Percentiles rank a stretch among this genome's conserved stretches.
Evolutionary conservation across 495 filamentous ascomycete species (phyloP).

Genomic region (Aspergillus coremiiformis): DNA sequence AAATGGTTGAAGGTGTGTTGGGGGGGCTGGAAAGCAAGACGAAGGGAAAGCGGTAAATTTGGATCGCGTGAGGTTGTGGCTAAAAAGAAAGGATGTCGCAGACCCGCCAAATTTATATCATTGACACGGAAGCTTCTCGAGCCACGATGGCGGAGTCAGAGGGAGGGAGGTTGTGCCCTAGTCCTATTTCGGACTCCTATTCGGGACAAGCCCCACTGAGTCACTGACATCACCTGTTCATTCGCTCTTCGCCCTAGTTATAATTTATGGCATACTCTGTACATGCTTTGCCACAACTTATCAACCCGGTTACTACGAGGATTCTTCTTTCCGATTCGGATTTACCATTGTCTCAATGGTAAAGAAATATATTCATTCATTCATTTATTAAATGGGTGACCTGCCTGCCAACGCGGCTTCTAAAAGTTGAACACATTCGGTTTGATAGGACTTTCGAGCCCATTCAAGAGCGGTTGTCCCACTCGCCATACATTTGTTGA

Average conservation of each 20-base stretch:
- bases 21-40: constrained; percentile 2
- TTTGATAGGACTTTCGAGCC: background rate
- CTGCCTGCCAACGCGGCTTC: background rate
- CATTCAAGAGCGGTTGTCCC: constrained; percentile 1
- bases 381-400: too few species aligned
- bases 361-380: too few species aligned
- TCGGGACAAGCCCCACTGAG: constrained; percentile 16
- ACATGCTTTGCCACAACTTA: too few species aligned
- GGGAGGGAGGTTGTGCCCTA: constrained; percentile 25
- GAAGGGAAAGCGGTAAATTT: constrained; percentile 9
- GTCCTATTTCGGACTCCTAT: constrained; percentile 10
- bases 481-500: background rate
- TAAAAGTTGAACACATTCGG: background rate
- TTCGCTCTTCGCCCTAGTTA: too few species aligned
- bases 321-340: background rate
- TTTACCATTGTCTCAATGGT: background rate
- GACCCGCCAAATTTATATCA: constrained; percentile 33
- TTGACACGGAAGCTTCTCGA: constrained; percentile 43
- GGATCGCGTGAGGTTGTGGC: constrained; percentile 25
- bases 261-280: too few species aligned
- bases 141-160: constrained; percentile 22
- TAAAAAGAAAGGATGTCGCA: constrained; percentile 18
- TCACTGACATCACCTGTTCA: constrained; percentile 14
- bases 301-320: too few species aligned
- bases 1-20: constrained; percentile 3